Evolutionary conservation across 1,284 basidiomycete genomes (phyloP), one percentile per base, ranked within the genome.

Genomic region (Cerrena zonata): DNA sequence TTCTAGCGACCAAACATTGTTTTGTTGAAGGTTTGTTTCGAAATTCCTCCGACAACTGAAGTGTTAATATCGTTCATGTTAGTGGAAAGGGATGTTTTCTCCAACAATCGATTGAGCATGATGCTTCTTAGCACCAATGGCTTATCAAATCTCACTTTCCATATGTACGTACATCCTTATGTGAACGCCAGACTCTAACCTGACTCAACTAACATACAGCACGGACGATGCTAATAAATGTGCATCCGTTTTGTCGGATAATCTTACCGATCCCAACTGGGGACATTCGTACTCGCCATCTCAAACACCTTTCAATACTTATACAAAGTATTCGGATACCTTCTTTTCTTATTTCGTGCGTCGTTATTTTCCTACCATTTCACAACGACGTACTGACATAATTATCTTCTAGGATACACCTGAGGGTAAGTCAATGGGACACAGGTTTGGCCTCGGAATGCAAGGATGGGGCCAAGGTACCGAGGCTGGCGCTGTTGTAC

Each of bases 321-420:
- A n/a, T 66, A 66, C 24, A 55, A 76, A 15, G 61, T 69, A 2
- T 49, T 78, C 3, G 78, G 80, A 58, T 79, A 81, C 53, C 57
- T 71, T 11, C 69, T 69, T 77, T 44, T 64, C 74, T 7, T 79
- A 77, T 55, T 75, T 75, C 56, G 76, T 77, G 49, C 50, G 74
- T 48, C 48, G 45, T 21, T 19, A 40, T 19, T 40, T 22, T 7
- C 13, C 10, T 40, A n/a, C n/a, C 39, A 18, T 40, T 5, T 22
- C 19, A 18, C 10, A 40, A 40, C 19, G 21, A 15, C 23, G 11
- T 18, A 15, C 24, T 18, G 21, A 23, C 21, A 22, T 42, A 22
- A 22, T 40, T 15, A 10, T 42, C 41, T n/a, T n/a, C n/a, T n/a
- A n/a, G n/a, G n/a, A n/a, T n/a, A n/a, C n/a, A n/a, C n/a, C n/a